A percentile compares a stretch with the other conserved stretches of the same genome.
Evolutionary conservation across 768 basidiomycete species (phyloP).

Genomic region (Dioszegia aurantiaca): DNA sequence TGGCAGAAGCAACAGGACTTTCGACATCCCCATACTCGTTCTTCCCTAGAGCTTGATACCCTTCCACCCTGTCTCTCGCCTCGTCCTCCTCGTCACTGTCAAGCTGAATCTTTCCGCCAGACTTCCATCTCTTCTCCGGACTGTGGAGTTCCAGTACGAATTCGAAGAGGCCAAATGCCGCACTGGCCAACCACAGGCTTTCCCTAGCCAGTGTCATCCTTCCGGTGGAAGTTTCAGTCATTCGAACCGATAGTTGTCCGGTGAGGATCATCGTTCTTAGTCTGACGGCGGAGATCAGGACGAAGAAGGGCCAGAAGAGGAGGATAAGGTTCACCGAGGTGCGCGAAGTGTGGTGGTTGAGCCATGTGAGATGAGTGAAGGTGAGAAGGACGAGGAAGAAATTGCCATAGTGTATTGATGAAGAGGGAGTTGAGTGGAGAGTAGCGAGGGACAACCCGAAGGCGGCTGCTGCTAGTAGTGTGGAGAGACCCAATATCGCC

Average conservation of each 20-base stretch:
- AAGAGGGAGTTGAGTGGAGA: conserved; percentile 55
- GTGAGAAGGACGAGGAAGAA: conserved; percentile 61
- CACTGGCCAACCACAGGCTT: conserved; percentile 35
- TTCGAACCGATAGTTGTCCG: conserved; percentile 40
- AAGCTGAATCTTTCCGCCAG: conserved; percentile 35
- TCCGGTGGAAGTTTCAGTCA: conserved; percentile 26
- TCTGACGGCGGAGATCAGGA: conserved; percentile 59
- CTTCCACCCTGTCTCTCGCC: conserved; percentile 34
- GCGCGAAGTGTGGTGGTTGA: conserved; percentile 69
- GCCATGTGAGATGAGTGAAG: conserved; percentile 59
- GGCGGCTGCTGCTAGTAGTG: conserved; percentile 55
- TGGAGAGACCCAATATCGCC: conserved; percentile 18
- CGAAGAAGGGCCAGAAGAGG: conserved; percentile 76
- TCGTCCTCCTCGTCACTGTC: conserved; percentile 47
- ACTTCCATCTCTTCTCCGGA: conserved; percentile 37
- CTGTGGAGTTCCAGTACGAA: conserved; percentile 39
- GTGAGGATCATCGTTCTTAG: conserved; percentile 58
- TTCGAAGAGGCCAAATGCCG: conserved; percentile 49
- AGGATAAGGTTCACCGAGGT: conserved; percentile 70
- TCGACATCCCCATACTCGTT: conserved; percentile 55
- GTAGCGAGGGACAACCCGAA: conserved; percentile 56
- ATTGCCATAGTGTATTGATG: conserved; percentile 58
- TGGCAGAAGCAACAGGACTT: conserved; percentile 71
- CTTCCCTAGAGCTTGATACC: conserved; percentile 25
- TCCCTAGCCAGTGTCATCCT: conserved; percentile 31